These are phyloP conservation scores for Fraxinus angustifolia DNA, from an alignment of 305 asterid genomes.

Conservation along the genomic window DNA sequence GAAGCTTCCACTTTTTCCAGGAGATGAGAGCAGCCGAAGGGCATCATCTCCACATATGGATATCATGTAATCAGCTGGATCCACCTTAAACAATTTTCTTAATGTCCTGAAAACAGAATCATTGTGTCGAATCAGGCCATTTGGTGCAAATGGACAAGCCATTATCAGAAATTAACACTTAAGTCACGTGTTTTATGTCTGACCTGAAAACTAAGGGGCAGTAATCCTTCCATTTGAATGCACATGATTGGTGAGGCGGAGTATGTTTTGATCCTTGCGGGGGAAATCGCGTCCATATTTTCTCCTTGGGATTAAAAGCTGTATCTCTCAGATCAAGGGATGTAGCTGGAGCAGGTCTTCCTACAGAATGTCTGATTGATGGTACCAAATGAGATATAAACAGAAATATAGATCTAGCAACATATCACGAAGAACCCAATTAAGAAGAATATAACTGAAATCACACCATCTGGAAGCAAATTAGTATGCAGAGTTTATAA, in stretches of 20 bases:
- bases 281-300: slow-evolving; percentile 82
- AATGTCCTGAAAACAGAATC: slow-evolving; percentile 55
- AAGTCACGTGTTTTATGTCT: slow-evolving; percentile 23
- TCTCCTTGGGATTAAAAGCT: slow-evolving; percentile 69
- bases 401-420: not conserved
- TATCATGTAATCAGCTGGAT: slow-evolving; percentile 94
- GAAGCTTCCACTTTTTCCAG: slow-evolving; percentile 96
- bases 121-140: not conserved
- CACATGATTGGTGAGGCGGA: slow-evolving; percentile 86
- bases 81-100: slow-evolving; percentile 81
- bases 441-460: not conserved
- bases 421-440: slow-evolving; percentile 9
- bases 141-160: not conserved
- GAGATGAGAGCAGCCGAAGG: slow-evolving; percentile 91
- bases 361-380: slow-evolving; percentile 73
- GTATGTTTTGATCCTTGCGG: slow-evolving; percentile 87
- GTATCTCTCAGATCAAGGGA: slow-evolving; percentile 61
- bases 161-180: not conserved
- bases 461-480: not conserved
- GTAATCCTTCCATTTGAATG: slow-evolving; percentile 92
- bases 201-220: slow-evolving; percentile 93
- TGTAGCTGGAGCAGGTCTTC: slow-evolving; percentile 65
- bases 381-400: slow-evolving; percentile 26
- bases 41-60: slow-evolving; percentile 92
- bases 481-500: not conserved